Base-by-base conservation (phyloP, 768 basidiomycete species). In the Xerocomellus chrysenteron region DNA sequence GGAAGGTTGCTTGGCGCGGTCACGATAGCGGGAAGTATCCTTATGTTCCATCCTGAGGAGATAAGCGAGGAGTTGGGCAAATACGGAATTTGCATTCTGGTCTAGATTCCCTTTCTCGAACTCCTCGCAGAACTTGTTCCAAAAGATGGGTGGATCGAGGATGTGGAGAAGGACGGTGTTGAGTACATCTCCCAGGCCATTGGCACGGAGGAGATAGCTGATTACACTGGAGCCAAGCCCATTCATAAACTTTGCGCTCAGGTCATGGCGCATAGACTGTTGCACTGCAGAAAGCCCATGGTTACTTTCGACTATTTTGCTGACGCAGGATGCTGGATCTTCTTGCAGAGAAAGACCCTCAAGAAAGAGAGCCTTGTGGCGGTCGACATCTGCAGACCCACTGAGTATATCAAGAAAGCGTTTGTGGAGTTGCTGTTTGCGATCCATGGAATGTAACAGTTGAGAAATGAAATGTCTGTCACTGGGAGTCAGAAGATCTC, bases 141-240 rank as follows among this genome's bases (percentile, higher is more conserved):
- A 85, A 60, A 84, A 83, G 32, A 82, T 71, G 1, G 81, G 76
- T 0, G 82, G 83, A 0, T 83, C 73, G 13, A 79, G 74, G 24
- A 85, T 76, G 2, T 61, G 59, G 41, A 66, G 42, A 41, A 85
- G 50, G 21, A 83, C 62, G 16, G 67, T 60, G 12, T 73, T 60
- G 1, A 85, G 65, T 35, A 77, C 70, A 16, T 71, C 58, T 1
- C 73, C 74, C 46, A 81, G 67, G 40, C 53, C 64, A n/a, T 65
- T 64, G 2, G 83, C 66, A 26, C 65, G 72, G 39, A 73, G 71
- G 21, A 84, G 64, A 52, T 74, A 81, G 0, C 52, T 32, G 4
- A 82, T 64, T 16, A 84, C 60, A 0, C 55, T 49, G 2, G 75
- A 55, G 1, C 74, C 78, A 6, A 64, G 65, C 2, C 73, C 77